phyloP scores from a whole-genome alignment of 768 basidiomycete genomes.

The Rhodotorula sphaerocarpa region DNA sequence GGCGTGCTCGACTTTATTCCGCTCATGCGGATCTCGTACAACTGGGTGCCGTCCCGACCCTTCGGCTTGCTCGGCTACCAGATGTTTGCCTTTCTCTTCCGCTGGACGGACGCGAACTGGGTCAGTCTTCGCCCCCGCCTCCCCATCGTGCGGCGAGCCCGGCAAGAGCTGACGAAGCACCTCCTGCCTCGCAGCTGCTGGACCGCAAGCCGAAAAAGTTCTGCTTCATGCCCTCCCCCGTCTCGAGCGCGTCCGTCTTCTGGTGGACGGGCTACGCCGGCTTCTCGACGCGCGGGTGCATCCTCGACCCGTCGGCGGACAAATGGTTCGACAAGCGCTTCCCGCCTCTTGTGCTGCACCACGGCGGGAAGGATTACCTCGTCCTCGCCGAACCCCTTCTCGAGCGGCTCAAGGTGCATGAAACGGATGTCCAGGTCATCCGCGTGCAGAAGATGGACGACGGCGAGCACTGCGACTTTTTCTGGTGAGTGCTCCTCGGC shows the following conservation, averaged over 20 bases:
- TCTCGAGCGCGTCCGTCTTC: slow-evolving; percentile 46
- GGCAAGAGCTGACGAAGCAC: neutral
- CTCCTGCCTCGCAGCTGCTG: slow-evolving; percentile 43
- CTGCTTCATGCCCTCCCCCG: slow-evolving; percentile 51
- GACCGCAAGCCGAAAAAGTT: slow-evolving; percentile 51
- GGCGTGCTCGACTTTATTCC: slow-evolving; percentile 51
- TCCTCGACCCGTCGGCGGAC: slow-evolving; percentile 43
- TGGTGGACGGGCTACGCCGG: slow-evolving; percentile 48
- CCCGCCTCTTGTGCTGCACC: slow-evolving; percentile 47
- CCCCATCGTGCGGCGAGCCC: too few relatives aligned
- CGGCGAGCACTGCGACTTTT: slow-evolving; percentile 46
- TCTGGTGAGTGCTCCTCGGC: slow-evolving; percentile 30
- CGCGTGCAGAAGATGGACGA: slow-evolving; percentile 47
- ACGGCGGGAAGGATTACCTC: slow-evolving; percentile 48
- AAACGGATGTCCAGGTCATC: slow-evolving; percentile 47
- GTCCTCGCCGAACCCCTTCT: slow-evolving; percentile 48
- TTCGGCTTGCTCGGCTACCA: slow-evolving; percentile 48
- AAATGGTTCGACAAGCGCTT: slow-evolving; percentile 50
- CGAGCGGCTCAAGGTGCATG: slow-evolving; percentile 47
- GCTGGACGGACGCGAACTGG: slow-evolving; percentile 52
- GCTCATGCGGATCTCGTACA: slow-evolving; percentile 49
- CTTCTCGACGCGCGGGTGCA: slow-evolving; percentile 46
- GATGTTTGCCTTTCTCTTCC: slow-evolving; percentile 51
- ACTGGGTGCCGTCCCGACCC: slow-evolving; percentile 46
- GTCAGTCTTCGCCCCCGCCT: slow-evolving; percentile 19